Evolutionary conservation across 305 asterid genomes (phyloP).

Genomic region (Caryopteris hybrid): DNA sequence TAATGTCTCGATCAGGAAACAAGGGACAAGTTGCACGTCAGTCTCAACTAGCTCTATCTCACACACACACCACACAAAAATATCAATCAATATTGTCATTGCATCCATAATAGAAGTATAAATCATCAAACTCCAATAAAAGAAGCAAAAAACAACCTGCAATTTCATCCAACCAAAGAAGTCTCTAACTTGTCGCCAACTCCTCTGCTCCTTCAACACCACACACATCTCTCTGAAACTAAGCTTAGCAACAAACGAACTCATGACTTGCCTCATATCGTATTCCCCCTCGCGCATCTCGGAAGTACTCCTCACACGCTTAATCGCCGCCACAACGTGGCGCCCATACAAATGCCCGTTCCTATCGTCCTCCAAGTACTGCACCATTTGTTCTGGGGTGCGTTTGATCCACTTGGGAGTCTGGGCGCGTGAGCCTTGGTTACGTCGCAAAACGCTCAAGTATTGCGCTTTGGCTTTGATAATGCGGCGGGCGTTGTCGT

Average conservation of each 20-base stretch:
- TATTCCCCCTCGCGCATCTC: conserved; percentile 60
- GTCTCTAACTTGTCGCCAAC: conserved; percentile 91
- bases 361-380: conserved; percentile 82
- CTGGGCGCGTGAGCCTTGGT: conserved; percentile 83
- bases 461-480: conserved; percentile 82
- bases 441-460: conserved; percentile 68
- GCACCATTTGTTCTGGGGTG: conserved; percentile 90
- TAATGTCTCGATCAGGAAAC: neutral
- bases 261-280: conserved; percentile 78
- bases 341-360: conserved; percentile 80
- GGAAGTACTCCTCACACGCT: conserved; percentile 71
- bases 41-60: neutral
- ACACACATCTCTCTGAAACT: conserved; percentile 86
- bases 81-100: neutral
- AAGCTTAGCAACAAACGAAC: conserved; percentile 81
- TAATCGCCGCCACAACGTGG: conserved; percentile 90
- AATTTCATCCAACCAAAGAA: conserved; percentile 93
- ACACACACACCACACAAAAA: neutral
- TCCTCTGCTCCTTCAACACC: conserved; percentile 87
- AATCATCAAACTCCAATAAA: neutral
- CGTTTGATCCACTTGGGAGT: conserved; percentile 91
- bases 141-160: conserved; percentile 50
- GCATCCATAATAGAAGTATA: neutral
- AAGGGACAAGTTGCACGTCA: neutral
- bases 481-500: conserved; percentile 90